Percentiles rank a stretch among this genome's conserved stretches.
Evolutionary conservation across 164 flowering plant species (phyloP).

Genomic region (Aristolochia californica): DNA sequence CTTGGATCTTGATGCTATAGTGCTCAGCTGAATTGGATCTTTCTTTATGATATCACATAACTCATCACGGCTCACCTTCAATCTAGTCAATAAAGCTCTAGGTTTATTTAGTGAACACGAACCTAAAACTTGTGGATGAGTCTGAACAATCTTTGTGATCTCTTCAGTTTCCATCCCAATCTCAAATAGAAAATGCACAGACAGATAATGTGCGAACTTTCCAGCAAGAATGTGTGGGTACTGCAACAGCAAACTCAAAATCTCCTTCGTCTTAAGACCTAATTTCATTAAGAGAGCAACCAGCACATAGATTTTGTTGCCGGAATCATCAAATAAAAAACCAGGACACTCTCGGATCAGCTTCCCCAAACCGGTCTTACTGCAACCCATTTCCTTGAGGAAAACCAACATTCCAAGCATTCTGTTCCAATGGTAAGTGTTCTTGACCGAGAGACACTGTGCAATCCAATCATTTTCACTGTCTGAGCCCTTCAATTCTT

Average conservation of each 20-base stretch:
- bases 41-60: conserved; percentile 36
- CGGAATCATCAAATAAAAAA: conserved; percentile 45
- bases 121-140: conserved; percentile 35
- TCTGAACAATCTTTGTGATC: conserved; percentile 29
- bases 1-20: conserved; percentile 31
- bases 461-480: conserved; percentile 31
- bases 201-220: conserved; percentile 32
- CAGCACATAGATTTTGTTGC: conserved; percentile 19
- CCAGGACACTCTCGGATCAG: conserved; percentile 29
- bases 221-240: conserved; percentile 30
- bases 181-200: conserved; percentile 29
- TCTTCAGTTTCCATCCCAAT: conserved; percentile 42
- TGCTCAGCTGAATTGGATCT: conserved; percentile 42
- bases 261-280: conserved; percentile 25
- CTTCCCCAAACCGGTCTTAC: conserved; percentile 25
- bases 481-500: conserved; percentile 28
- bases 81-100: conserved; percentile 16
- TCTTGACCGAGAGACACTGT: conserved; percentile 20
- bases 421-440: conserved; percentile 38
- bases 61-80: conserved; percentile 34
- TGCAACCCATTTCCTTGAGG: conserved; percentile 28
- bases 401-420: conserved; percentile 28
- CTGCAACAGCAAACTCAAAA: conserved; percentile 26
- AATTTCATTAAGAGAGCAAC: conserved; percentile 40
- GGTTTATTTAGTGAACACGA: conserved; percentile 34